phyloP scores from a whole-genome alignment of 192 early-diverging fungal species.

The Linnemannia exigua region DNA sequence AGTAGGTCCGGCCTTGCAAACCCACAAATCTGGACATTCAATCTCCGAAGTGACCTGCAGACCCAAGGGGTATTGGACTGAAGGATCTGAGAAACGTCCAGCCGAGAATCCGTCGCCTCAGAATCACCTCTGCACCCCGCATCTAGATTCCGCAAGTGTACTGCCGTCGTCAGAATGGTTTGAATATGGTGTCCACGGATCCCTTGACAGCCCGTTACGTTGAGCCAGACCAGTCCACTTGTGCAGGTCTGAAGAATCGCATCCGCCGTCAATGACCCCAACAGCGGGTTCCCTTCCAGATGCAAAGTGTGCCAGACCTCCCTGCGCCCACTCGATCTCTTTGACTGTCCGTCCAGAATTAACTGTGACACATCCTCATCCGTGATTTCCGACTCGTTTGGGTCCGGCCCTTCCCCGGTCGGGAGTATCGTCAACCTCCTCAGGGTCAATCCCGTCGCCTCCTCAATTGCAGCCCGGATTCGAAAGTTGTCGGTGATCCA shows the following conservation, averaged over 20 bases:
- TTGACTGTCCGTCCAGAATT: background rate
- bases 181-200: background rate
- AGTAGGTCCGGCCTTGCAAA: background rate
- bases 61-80: constrained; percentile 8
- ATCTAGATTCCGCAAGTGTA: background rate
- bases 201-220: background rate
- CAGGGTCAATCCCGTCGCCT: background rate
- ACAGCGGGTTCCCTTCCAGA: background rate
- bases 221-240: background rate
- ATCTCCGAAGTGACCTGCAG: constrained; percentile 10
- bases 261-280: background rate
- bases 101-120: background rate
- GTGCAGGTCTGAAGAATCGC: background rate
- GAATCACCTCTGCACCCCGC: background rate
- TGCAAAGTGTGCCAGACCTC: background rate
- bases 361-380: background rate
- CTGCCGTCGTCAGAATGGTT: background rate
- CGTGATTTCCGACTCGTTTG: background rate
- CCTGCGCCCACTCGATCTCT: background rate
- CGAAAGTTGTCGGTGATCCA: background rate
- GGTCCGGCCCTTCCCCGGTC: background rate
- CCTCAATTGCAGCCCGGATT: background rate
- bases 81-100: background rate
- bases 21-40: constrained; percentile 26
- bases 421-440: background rate